Percentiles rank a stretch among this genome's conserved stretches.
Evolutionary conservation across 306 rosid genomes (phyloP).

Genomic region (Quillaja saponaria): DNA sequence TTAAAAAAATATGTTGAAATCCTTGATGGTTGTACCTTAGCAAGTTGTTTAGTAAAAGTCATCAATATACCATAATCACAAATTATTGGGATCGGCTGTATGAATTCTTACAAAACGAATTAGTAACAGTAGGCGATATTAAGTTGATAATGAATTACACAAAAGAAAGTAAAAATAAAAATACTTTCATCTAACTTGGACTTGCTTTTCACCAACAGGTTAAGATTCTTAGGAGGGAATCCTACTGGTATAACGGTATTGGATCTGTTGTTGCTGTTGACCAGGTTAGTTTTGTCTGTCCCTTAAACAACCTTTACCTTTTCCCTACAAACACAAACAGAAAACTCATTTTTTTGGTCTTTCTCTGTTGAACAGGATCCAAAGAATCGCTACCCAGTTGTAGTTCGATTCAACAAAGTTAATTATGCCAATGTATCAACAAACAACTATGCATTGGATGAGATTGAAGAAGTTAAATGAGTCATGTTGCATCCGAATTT

Average conservation of each 20-base stretch:
- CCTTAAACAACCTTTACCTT: background rate
- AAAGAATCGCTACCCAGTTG: conserved; percentile 79
- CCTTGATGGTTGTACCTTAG: no score
- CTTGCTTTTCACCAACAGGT: conserved; percentile 46
- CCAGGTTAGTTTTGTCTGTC: conserved; percentile 50
- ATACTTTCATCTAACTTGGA: no score
- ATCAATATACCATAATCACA: no score
- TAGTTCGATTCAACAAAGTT: conserved; percentile 81
- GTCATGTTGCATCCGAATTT: conserved; percentile 35
- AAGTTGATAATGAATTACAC: no score
- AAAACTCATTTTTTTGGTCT: conserved; percentile 13
- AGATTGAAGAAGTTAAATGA: conserved; percentile 68
- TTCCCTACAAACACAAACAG: background rate
- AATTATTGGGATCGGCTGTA: no score
- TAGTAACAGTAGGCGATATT: no score
- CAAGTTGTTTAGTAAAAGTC: no score
- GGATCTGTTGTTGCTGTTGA: conserved; percentile 89
- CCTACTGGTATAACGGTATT: conserved; percentile 75
- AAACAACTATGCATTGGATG: conserved; percentile 90
- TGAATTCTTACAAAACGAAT: no score
- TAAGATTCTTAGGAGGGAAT: conserved; percentile 82
- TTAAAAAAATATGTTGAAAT: no score
- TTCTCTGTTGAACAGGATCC: conserved; percentile 56
- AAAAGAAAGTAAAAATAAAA: no score
- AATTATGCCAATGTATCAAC: conserved; percentile 87